Evolutionary conservation across 2,329 filamentous ascomycete species (phyloP), one percentile per base, ranked within the genome.

Genomic region (Sarocladiaceae sp.): DNA sequence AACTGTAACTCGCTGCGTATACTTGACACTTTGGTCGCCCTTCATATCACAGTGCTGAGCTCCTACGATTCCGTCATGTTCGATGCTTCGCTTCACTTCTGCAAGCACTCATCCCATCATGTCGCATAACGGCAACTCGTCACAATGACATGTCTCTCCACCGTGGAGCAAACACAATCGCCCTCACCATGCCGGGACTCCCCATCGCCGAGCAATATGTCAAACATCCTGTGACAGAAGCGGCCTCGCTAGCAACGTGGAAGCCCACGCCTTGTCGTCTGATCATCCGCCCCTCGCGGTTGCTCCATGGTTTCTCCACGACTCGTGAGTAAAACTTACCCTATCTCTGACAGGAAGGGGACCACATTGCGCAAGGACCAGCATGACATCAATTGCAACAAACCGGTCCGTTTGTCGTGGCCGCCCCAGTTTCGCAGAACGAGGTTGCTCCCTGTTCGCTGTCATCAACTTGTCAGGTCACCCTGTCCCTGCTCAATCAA

Each of bases 341-440:
- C 40, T 44, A 26, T 8, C 18, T 40, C 37, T 22, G 13, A 23
- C n/a, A 23, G 18, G 7, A 20, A 40, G 17, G 8, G 23, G 40
- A 12, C 13, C 20, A n/a, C 23, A 28, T 23, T 8, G 20, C 22
- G 23, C 40, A 28, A 44, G 20, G 40, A 44, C 40, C 40, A 25
- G 20, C 40, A 44, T 44, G 40, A 28, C 40, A 44, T 44, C 40
- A 48, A 22, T 31, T 33, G 25, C 44, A 48, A 48, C 44, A n/a
- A n/a, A n/a, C 25, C n/a, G 17, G 26, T 22, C 44, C 44, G 26
- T 48, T 48, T 6, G 31, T 17, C 12, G 39, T 12, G 5, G 11
- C 20, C 5, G n/a, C 18, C 25, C n/a, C 28, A 15, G 26, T 31
- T 28, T 20, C 40, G 15, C 20, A n/a, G 22, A 44, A n/a, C 44